Base-by-base conservation (phyloP, 2,329 filamentous ascomycete species). In the Fusarium nodosum region DNA sequence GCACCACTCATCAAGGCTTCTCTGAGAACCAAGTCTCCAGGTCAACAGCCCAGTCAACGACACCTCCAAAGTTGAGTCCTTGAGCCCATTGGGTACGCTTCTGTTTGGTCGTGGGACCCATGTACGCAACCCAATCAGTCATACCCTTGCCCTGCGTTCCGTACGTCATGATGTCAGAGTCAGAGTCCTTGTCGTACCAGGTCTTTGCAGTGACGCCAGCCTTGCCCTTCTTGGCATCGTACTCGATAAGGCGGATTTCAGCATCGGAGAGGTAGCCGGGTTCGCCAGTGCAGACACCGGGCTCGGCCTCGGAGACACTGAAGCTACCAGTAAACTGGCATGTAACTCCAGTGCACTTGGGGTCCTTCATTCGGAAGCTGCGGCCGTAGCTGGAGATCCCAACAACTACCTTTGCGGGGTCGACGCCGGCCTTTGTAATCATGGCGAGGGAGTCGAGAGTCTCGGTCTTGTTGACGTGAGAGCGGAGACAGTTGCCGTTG, bases 391-490 rank as follows among this genome's bases (percentile, higher is more conserved):
- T 71, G 12, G 73, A 64, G n/a, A 77, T 57, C 7, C 76, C 76
- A 18, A 78, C 66, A 15, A 77, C 55, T 8, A 78, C 45, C 69
- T 79, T 80, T 53, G 71, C 66, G 0, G 77, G 72, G 2, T 74
- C 69, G 0, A 78, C 78, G 5, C 78, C 78, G 2, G 78, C 77
- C 48, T 79, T 80, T 2, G 78, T 80, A 34, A 80, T 72, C 77
- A 80, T 82, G 2, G 76, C 61, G 15, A 83, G 66, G 0, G 80
- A 67, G n/a, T 71, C 71, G 6, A 68, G 38, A 2, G 79, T 81
- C 52, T 82, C 80, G 7, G 80, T 82, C 44, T 74, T 54, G 71
- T 83, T 82, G 63, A 82, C 71, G 61, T 81, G 79, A 0, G 73
- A 77, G 1, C 79, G 77, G 2, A 82, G 73, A 47, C 81, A 79